A percentile compares a stretch with the other conserved stretches of the same genome.
Conservation (phyloP, 495 filamentous ascomycete species). For the Aspergillus carlsbadensis region DNA sequence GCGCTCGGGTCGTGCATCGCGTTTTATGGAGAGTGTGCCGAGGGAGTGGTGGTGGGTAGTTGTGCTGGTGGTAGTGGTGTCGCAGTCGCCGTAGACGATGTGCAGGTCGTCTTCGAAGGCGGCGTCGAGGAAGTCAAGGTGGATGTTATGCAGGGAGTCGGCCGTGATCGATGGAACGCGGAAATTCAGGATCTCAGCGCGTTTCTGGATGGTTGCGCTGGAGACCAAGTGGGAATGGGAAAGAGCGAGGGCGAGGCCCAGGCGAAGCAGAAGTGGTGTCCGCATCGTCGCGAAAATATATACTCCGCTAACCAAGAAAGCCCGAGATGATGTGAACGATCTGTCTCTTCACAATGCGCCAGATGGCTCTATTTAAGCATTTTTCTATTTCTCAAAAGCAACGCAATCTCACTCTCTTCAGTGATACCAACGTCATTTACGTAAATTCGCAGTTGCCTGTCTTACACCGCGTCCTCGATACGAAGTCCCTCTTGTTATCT, state of each 20-base stretch:
- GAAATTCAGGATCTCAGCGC: conserved; percentile 8
- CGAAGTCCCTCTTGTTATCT: neutral
- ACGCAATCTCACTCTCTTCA: neutral
- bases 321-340: neutral
- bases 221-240: neutral
- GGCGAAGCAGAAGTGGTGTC: neutral
- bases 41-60: conserved; percentile 28
- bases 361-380: neutral
- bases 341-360: neutral
- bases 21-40: conserved; percentile 25
- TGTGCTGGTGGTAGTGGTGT: conserved; percentile 12
- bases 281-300: neutral
- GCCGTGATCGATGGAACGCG: conserved; percentile 20
- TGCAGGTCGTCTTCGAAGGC: conserved; percentile 28
- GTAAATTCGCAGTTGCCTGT: too few species aligned
- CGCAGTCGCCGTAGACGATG: conserved; percentile 34
- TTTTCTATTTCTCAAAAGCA: neutral
- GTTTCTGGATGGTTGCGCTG: neutral
- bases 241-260: conserved; percentile 11
- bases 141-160: conserved; percentile 34
- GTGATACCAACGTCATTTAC: too few species aligned
- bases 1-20: conserved; percentile 28
- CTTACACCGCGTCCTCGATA: neutral
- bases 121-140: conserved; percentile 28
- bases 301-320: neutral